Base-by-base conservation (phyloP, 2,329 filamentous ascomycete genomes). In the Alternaria gaisen region DNA sequence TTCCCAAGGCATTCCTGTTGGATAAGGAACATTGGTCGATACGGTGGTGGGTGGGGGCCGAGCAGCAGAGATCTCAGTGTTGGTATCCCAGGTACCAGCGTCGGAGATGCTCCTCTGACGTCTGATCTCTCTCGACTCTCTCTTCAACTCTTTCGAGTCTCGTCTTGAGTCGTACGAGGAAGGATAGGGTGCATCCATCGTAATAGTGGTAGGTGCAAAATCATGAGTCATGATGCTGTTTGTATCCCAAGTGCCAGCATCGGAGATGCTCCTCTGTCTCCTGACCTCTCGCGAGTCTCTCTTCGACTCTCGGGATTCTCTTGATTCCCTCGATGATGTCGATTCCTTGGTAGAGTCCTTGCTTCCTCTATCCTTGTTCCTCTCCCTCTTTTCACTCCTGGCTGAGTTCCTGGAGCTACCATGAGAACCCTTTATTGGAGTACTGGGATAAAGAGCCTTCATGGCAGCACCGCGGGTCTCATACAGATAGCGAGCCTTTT, bases 391-490 rank as follows among this genome's bases (percentile, higher is more conserved):
- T 24, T 66, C 66, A 56, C 60, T 63, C 34, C 63, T 65, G 18
- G 63, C 52, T 4, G 66, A 68, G 26, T 64, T 64, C 41, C 65
- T 67, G 36, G 68, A 63, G 30, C 62, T 65, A 18, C 64, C 53
- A 40, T 56, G 68, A 16, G 63, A 53, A 34, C 55, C 68, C 47
- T 67, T 60, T 11, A 68, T 68, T 34, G 73, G 72, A 24, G 68
- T 68, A 54, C 75, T 75, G 5, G 76, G 75, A 58, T 80, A 80
- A 40, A 80, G 52, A 7, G 68, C 77, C 58, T 80, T 80, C 60
- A 80, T 72, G 2, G 76, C 77, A 14, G 77, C 77, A 48, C 77
- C 79, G 22, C 76, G 70, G 42, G 72, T 72, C 53, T 79, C 74
- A 57, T 72, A 74, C 67, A 73, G 63, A 53, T 77, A 77, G 26